phyloP scores from a whole-genome alignment of 805 yeast species.

The Ascoidea rubescens region DNA sequence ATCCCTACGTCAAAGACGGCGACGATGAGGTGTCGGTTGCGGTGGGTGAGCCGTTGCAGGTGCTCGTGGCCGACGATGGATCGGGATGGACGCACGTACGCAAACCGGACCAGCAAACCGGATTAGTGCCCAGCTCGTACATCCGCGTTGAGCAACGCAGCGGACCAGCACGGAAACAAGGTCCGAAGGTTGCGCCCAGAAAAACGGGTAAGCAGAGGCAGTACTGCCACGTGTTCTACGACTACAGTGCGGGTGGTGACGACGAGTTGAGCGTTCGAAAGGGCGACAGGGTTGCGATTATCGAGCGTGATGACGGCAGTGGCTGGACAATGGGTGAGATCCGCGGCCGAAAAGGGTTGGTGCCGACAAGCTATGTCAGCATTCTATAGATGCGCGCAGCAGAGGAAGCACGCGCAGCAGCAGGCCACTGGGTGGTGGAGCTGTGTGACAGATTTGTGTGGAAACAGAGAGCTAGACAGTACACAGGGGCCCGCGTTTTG shows the following conservation, averaged over 20 bases:
- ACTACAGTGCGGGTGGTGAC: constrained; percentile 62
- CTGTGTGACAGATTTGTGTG: too few relatives aligned
- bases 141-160: constrained; percentile 26
- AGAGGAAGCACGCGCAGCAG: too few relatives aligned
- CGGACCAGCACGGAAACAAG: constrained; percentile 28
- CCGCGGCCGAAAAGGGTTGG: constrained; percentile 48
- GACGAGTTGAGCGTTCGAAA: constrained; percentile 61
- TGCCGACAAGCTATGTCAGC: constrained; percentile 58
- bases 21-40: constrained; percentile 57
- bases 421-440: too few relatives aligned
- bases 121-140: constrained; percentile 81
- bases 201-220: constrained; percentile 53
- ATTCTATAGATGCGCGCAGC: not conserved
- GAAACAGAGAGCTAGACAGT: too few relatives aligned
- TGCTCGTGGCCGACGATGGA: constrained; percentile 67
- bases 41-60: constrained; percentile 45
- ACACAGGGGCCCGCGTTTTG: too few relatives aligned
- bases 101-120: constrained; percentile 36
- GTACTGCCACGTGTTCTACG: constrained; percentile 59
- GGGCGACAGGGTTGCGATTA: constrained; percentile 61
- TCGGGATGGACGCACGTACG: constrained; percentile 79
- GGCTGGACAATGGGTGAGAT: constrained; percentile 96
- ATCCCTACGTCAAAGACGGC: constrained; percentile 53
- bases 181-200: constrained; percentile 74
- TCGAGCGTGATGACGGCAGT: constrained; percentile 59